These are phyloP conservation scores for Tieghemostelium lacteum DNA, from an alignment of 78 protist genomes.

Conservation along the genomic window DNA sequence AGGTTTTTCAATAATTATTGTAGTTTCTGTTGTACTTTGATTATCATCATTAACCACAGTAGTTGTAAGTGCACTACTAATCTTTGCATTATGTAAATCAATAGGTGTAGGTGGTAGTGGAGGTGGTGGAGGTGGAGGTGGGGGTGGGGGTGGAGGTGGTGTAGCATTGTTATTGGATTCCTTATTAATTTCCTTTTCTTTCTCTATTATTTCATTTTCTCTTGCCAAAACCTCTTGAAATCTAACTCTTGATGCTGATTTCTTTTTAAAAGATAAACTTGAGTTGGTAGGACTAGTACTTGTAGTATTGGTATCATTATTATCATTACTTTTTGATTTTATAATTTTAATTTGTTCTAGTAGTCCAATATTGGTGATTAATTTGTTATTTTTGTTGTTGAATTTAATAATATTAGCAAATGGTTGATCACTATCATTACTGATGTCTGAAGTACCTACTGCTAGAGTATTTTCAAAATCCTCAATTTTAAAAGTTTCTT, in stretches of 20 bases:
- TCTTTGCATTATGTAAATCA: too few relatives aligned
- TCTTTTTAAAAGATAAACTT: too few relatives aligned
- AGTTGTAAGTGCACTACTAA: too few relatives aligned
- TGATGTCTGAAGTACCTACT: not conserved
- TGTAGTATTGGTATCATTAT: too few relatives aligned
- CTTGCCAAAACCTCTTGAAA: constrained; percentile 32
- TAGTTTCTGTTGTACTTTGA: too few relatives aligned
- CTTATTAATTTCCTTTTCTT: not conserved
- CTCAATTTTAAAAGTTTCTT: constrained; percentile 47
- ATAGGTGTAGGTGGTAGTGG: not conserved
- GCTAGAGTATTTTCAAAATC: constrained; percentile 18
- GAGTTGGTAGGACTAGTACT: not conserved
- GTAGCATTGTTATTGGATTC: too few relatives aligned
- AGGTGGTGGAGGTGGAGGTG: not conserved
- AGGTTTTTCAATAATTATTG: too few relatives aligned
- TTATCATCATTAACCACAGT: too few relatives aligned
- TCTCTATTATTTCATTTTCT: constrained; percentile 12
- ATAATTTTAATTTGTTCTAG: not conserved
- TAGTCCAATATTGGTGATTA: constrained; percentile 5
- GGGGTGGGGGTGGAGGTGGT: not conserved
- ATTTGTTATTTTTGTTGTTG: too few relatives aligned
- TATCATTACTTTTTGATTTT: not conserved
- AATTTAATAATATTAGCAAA: not conserved
- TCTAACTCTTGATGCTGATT: constrained; percentile 7
- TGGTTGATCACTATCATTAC: not conserved